phyloP scores from a whole-genome alignment of 768 basidiomycete genomes.

The Tulasnella sp. region DNA sequence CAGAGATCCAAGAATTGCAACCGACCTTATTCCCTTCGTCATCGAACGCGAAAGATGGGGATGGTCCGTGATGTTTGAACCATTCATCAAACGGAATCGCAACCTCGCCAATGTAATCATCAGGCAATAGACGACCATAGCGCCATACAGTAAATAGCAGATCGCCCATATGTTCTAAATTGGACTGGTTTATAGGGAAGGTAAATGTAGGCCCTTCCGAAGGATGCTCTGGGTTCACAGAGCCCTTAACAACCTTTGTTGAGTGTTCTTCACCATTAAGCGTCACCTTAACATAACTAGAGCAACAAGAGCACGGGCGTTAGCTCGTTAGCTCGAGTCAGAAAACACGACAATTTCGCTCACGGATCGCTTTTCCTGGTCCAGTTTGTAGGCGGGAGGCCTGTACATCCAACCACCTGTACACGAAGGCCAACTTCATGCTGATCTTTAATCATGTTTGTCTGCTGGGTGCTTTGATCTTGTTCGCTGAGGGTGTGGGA shows the following conservation, averaged over 20 bases:
- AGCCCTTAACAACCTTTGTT: constrained; percentile 79
- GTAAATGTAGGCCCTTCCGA: constrained; percentile 83
- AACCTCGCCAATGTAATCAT: constrained; percentile 93
- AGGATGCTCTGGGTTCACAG: constrained; percentile 65
- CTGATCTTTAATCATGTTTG: constrained; percentile 54
- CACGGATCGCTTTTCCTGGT: constrained; percentile 76
- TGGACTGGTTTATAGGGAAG: constrained; percentile 78
- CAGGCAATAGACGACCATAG: constrained; percentile 71
- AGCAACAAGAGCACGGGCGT: not conserved
- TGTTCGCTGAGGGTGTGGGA: no score
- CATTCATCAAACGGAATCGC: constrained; percentile 78
- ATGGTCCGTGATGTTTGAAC: constrained; percentile 56
- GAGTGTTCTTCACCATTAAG: constrained; percentile 61
- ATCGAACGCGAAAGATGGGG: constrained; percentile 54
- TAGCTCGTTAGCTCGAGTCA: not conserved
- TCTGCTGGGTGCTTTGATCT: no score
- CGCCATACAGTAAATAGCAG: constrained; percentile 93
- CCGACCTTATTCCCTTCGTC: constrained; percentile 68
- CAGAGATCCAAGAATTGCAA: constrained; percentile 33
- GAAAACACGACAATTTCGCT: not conserved
- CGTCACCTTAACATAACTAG: constrained; percentile 73
- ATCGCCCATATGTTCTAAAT: constrained; percentile 70
- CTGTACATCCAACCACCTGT: constrained; percentile 66
- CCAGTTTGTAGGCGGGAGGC: constrained; percentile 64
- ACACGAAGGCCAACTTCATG: constrained; percentile 69